Evolutionary conservation across 805 yeast species (phyloP), one percentile per base, ranked within the genome.

Genomic region (Ogataea ramenticola): DNA sequence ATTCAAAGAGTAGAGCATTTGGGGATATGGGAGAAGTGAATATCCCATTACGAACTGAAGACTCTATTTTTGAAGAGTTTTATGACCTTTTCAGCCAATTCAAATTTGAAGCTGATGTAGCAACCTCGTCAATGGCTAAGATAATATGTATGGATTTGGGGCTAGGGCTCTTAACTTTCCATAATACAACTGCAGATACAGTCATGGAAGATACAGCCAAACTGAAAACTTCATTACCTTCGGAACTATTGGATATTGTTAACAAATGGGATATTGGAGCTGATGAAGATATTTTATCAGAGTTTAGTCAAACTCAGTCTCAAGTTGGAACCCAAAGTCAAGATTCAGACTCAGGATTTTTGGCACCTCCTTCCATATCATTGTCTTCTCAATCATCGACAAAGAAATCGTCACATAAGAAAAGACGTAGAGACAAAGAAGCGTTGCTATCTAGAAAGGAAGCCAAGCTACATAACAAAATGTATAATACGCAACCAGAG

Each of bases 211-310:
- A 44, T 17, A 26, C 39, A 24, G 16, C 9, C 9, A n/a, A 37
- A 8, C 48, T 14, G 37, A 32, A 11, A 44, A 46, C 3, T 22
- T 46, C 11, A 20, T 36, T 49, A 17, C 45, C 48, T 4, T 24
- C 32, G 11, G 49, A 46, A 29, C 32, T 50, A 14, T 36, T 45
- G 11, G 42, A 46, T 3, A 14, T 56, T 24, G 36, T 54, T 7
- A 50, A 50, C 19, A 43, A 44, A 7, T 56, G 58, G 55, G 43
- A 50, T 36, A 22, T 24, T 11, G 31, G 14, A 20, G 33, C 17
- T 22, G 33, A 27, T 7, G 32, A 24, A 24, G 10, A 24, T 24
- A 24, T 15, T 6, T 6, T 6, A 30, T 30, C 16, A 30, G n/a
- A n/a, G n/a, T n/a, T n/a, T n/a, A n/a, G n/a, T n/a, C 33, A n/a